phyloP scores from a whole-genome alignment of 768 basidiomycete genomes.

The Tulasnella sp. region DNA sequence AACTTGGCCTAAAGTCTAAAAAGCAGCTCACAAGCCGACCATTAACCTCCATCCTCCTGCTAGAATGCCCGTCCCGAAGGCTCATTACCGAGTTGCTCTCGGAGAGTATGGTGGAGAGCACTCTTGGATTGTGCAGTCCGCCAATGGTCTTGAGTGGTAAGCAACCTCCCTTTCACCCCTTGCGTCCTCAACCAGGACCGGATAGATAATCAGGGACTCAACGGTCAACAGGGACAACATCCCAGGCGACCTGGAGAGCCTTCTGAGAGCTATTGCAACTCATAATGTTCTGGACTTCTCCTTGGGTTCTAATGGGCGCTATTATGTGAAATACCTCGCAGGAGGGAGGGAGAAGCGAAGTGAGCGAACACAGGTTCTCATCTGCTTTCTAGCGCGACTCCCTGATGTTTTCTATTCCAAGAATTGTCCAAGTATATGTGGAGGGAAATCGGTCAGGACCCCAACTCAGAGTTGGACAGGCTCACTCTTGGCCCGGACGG shows the following conservation, averaged over 20 bases:
- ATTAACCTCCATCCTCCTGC: neutral
- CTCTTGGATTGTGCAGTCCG: slow-evolving; percentile 9
- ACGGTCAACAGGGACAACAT: neutral
- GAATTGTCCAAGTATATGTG: slow-evolving; percentile 18
- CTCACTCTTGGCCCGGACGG: neutral
- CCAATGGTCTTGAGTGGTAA: neutral
- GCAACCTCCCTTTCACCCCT: neutral
- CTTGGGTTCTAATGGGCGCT: neutral
- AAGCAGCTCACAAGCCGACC: neutral
- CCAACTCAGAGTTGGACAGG: neutral
- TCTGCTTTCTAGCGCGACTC: neutral
- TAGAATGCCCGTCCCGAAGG: neutral
- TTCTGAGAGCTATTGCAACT: neutral
- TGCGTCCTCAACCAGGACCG: neutral
- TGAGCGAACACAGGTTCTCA: neutral
- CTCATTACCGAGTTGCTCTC: slow-evolving; percentile 19
- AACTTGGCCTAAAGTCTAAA: neutral
- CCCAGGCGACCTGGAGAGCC: neutral
- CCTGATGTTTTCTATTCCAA: neutral
- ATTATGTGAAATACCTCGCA: slow-evolving; percentile 5
- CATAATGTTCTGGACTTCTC: slow-evolving; percentile 13
- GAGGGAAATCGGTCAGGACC: slow-evolving; percentile 14
- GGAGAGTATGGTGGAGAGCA: slow-evolving; percentile 13
- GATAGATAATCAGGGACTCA: neutral
- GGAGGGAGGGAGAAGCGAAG: neutral